These are phyloP conservation scores for Kodamaea sagamina DNA, from an alignment of 805 yeast species.

Conservation along the genomic window DNA sequence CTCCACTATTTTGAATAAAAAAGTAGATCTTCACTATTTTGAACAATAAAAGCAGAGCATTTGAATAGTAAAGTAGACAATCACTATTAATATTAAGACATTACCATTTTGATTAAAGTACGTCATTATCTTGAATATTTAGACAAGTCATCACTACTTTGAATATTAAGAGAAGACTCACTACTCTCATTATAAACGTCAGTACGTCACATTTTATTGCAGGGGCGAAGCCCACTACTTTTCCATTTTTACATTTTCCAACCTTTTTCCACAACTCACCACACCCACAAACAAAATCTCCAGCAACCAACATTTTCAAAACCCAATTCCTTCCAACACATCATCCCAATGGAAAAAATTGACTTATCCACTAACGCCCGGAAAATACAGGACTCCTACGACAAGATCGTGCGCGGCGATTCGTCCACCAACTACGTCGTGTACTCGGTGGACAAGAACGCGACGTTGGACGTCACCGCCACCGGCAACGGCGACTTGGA, in stretches of 20 bases:
- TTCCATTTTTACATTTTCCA: background rate
- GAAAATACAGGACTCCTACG: constrained; percentile 73
- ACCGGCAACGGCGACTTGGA: constrained; percentile 66
- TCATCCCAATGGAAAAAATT: constrained; percentile 51
- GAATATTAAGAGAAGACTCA: too few relatives aligned
- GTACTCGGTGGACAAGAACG: constrained; percentile 67
- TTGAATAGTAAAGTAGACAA: too few relatives aligned
- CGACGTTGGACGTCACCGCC: constrained; percentile 48
- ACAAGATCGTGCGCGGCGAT: constrained; percentile 77
- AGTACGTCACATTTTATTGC: background rate
- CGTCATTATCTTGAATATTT: too few relatives aligned
- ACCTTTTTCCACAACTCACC: background rate
- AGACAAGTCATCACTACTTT: too few relatives aligned
- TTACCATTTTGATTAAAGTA: too few relatives aligned
- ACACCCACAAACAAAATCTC: background rate
- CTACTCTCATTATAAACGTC: too few relatives aligned
- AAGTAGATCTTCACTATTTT: too few relatives aligned
- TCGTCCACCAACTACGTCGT: constrained; percentile 72
- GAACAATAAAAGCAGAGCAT: too few relatives aligned
- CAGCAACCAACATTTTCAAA: constrained; percentile 2
- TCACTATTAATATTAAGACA: too few relatives aligned
- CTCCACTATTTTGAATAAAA: too few relatives aligned
- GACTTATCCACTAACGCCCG: constrained; percentile 70
- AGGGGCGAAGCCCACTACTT: background rate
- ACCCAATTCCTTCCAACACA: background rate